Evolutionary conservation across 257 asterid species (phyloP).

Genomic region (Coffea eugenioides): DNA sequence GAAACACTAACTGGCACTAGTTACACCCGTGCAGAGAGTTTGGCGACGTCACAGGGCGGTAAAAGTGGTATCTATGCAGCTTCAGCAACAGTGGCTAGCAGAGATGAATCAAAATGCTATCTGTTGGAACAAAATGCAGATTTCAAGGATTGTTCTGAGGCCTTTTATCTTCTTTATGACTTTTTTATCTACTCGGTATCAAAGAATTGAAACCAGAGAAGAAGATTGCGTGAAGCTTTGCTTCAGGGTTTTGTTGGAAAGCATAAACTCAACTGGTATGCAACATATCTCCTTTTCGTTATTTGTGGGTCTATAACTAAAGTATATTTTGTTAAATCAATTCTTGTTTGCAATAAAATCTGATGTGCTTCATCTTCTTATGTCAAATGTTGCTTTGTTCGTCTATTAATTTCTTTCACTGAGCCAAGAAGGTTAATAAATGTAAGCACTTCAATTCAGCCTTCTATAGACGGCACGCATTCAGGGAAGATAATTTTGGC

Average conservation of each 20-base stretch:
- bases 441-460: too few relatives aligned
- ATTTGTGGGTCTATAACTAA: background rate
- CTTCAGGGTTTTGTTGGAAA: conserved; percentile 65
- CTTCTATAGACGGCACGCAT: too few relatives aligned
- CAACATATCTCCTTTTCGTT: conserved; percentile 10
- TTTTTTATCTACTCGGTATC: conserved; percentile 45
- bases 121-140: conserved; percentile 37
- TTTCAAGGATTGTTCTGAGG: conserved; percentile 56
- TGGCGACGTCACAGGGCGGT: conserved; percentile 69
- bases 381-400: background rate
- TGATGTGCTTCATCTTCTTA: background rate
- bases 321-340: background rate
- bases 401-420: too few relatives aligned
- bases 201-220: conserved; percentile 54
- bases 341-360: background rate
- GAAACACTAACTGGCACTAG: background rate
- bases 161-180: conserved; percentile 76
- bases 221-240: conserved; percentile 63
- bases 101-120: conserved; percentile 43
- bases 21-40: conserved; percentile 54
- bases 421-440: too few relatives aligned
- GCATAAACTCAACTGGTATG: conserved; percentile 65
- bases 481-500: too few relatives aligned
- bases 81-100: conserved; percentile 69
- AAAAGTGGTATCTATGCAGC: conserved; percentile 50